phyloP scores from a whole-genome alignment of 1,139 yeast species.

The Zygosaccharomyces pseudobailii region DNA sequence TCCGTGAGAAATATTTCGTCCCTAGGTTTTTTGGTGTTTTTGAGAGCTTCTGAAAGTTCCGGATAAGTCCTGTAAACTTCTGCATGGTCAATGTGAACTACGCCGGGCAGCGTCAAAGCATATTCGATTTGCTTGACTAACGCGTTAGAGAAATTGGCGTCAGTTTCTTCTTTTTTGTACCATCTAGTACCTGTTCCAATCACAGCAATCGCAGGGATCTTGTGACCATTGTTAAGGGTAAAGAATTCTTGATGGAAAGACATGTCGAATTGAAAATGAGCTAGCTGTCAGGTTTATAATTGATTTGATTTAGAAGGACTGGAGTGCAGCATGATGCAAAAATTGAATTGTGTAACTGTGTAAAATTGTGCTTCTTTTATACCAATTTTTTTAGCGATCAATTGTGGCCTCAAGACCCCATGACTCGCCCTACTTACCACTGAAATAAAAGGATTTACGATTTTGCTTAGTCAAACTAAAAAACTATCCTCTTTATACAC shows the following conservation, averaged over 20 bases:
- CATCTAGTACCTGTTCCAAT: conserved; percentile 69
- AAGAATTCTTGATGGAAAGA: conserved; percentile 30
- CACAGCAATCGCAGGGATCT: conserved; percentile 47
- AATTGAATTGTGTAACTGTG: neutral
- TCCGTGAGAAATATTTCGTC: conserved; percentile 51
- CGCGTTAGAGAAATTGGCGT: conserved; percentile 29
- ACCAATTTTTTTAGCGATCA: neutral
- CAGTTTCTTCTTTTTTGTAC: conserved; percentile 40
- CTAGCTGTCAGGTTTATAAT: neutral
- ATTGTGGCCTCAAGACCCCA: neutral
- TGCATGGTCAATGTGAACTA: conserved; percentile 62
- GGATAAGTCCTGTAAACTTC: conserved; percentile 60
- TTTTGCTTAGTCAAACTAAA: neutral
- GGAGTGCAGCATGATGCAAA: neutral
- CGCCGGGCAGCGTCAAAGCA: conserved; percentile 46
- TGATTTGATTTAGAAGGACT: neutral
- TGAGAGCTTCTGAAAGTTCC: conserved; percentile 56
- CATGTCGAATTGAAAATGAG: conserved; percentile 5
- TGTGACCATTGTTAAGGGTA: conserved; percentile 36
- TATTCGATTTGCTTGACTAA: conserved; percentile 42
- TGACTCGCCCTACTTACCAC: neutral
- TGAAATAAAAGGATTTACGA: neutral
- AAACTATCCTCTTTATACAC: neutral
- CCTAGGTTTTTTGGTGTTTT: conserved; percentile 45
- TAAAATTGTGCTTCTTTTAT: neutral